These are phyloP conservation scores for Suillus subalutaceus DNA, from an alignment of 768 basidiomycete genomes.

Conservation along the genomic window DNA sequence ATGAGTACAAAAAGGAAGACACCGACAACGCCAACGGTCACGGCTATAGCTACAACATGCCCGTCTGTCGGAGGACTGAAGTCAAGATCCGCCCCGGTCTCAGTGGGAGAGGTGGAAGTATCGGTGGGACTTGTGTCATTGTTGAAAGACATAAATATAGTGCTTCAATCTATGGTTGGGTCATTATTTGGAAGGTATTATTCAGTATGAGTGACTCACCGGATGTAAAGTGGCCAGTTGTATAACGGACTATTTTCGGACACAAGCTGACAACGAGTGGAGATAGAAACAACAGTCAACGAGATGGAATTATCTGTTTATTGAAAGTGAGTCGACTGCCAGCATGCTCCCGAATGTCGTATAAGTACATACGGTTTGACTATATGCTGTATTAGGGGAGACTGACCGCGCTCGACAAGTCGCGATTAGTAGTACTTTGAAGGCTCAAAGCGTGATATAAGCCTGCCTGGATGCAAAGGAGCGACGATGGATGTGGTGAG, in stretches of 20 bases:
- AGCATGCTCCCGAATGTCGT: too few species aligned
- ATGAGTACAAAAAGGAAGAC: slow-evolving; percentile 27
- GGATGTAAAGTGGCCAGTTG: not conserved
- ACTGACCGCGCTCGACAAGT: not conserved
- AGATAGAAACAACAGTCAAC: not conserved
- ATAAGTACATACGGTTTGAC: not conserved
- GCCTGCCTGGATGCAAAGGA: not conserved
- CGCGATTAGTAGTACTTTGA: not conserved
- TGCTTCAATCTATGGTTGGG: not conserved
- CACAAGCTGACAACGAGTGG: not conserved
- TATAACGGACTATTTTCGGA: not conserved
- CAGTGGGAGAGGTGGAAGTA: slow-evolving; percentile 13
- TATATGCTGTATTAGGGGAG: slow-evolving; percentile 16
- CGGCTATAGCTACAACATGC: slow-evolving; percentile 26
- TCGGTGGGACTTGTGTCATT: slow-evolving; percentile 9
- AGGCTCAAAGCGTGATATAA: not conserved
- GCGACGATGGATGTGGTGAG: slow-evolving; percentile 14
- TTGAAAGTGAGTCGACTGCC: not conserved
- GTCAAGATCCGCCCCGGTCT: slow-evolving; percentile 7
- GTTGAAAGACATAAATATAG: slow-evolving; percentile 16
- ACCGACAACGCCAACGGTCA: slow-evolving; percentile 29
- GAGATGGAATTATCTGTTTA: not conserved
- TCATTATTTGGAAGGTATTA: not conserved
- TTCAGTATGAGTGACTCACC: not conserved
- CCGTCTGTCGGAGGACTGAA: slow-evolving; percentile 20